Conservation (phyloP, 305 asterid genomes). For the Petunia hybrid region DNA sequence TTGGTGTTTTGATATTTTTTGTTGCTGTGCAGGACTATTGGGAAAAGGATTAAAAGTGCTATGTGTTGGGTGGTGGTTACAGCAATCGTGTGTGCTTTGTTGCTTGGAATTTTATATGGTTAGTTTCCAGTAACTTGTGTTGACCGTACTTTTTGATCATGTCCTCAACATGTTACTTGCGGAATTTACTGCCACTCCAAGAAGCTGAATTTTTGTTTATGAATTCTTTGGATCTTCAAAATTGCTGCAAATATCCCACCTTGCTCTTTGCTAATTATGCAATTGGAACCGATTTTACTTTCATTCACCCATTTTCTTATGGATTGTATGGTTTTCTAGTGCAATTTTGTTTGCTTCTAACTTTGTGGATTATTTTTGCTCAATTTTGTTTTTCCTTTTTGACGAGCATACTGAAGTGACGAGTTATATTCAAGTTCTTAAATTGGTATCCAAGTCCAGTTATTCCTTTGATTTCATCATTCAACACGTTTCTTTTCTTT, state of each 20-base stretch:
- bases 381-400: background rate
- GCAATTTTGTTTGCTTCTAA: conserved; percentile 30
- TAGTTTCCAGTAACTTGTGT: conserved; percentile 29
- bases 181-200: background rate
- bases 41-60: conserved; percentile 91
- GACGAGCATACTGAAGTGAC: background rate
- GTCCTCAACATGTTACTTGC: background rate
- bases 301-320: background rate
- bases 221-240: background rate
- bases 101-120: conserved; percentile 95
- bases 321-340: conserved; percentile 12
- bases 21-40: conserved; percentile 67
- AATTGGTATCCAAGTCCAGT: background rate
- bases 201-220: background rate
- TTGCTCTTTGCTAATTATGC: conserved; percentile 11
- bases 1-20: conserved; percentile 29
- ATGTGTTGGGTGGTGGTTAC: conserved; percentile 82
- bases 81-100: conserved; percentile 83
- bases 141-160: background rate
- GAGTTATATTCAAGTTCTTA: conserved; percentile 10
- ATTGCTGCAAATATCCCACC: background rate
- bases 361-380: conserved; percentile 14
- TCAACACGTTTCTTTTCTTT: background rate
- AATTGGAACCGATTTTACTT: background rate
- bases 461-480: conserved; percentile 8